These are phyloP conservation scores for Corchorus olitorius DNA, from an alignment of 345 rosid genomes.

Conservation along the genomic window DNA sequence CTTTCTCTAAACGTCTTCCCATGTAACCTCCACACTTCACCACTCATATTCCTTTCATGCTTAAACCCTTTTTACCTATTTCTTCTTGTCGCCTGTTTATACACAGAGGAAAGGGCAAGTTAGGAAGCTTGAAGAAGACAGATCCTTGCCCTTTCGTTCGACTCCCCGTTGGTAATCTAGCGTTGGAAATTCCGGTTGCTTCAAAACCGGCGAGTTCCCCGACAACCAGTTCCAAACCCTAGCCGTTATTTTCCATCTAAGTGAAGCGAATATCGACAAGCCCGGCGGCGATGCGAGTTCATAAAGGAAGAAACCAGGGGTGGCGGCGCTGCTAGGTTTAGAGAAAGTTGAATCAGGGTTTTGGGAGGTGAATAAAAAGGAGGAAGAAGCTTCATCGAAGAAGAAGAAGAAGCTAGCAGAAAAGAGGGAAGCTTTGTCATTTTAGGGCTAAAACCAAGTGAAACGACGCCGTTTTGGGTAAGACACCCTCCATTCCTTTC, in stretches of 20 bases:
- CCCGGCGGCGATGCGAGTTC: no score
- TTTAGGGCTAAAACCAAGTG: no score
- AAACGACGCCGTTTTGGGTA: no score
- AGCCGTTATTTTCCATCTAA: slow-evolving; percentile 80
- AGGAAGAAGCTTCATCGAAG: no score
- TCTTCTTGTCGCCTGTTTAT: neutral
- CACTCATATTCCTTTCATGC: neutral
- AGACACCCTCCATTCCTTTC: no score
- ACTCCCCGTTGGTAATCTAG: slow-evolving; percentile 66
- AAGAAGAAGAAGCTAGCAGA: no score
- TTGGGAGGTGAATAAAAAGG: no score
- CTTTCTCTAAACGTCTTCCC: neutral
- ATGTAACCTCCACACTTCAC: neutral
- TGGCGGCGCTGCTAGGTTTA: no score
- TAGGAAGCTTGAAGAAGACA: slow-evolving; percentile 35
- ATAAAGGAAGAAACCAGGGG: no score
- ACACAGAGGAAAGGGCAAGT: neutral
- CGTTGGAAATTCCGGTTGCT: slow-evolving; percentile 68
- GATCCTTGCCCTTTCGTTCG: slow-evolving; percentile 96
- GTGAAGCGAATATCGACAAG: slow-evolving; percentile 57
- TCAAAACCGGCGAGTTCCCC: slow-evolving; percentile 57
- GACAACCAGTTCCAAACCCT: slow-evolving; percentile 36
- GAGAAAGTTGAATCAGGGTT: no score
- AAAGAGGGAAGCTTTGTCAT: no score
- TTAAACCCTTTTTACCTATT: neutral